A percentile compares a stretch with the other conserved stretches of the same genome.
Evolutionary conservation across 1,284 basidiomycete genomes (phyloP).

Genomic region (Malassezia vespertilionis): DNA sequence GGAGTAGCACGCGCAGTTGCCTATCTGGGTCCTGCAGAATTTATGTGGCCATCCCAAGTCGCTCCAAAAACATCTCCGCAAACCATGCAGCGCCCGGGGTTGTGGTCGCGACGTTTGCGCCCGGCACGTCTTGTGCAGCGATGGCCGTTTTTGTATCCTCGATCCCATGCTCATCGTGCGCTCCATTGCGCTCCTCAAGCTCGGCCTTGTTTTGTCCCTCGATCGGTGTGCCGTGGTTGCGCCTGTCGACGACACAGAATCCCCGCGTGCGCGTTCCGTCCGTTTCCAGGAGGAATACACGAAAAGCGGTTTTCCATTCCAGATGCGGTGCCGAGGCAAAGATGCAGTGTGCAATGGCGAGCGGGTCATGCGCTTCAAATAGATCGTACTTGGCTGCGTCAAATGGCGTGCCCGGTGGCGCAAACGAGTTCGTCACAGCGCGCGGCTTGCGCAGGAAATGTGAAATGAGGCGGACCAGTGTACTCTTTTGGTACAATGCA

Average conservation of each 20-base stretch:
- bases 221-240: constrained; percentile 13
- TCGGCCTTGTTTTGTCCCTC: constrained; percentile 18
- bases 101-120: constrained; percentile 22
- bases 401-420: constrained; percentile 23
- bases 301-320: constrained; percentile 21
- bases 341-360: constrained; percentile 39
- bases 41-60: constrained; percentile 15
- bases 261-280: constrained; percentile 35
- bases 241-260: constrained; percentile 34
- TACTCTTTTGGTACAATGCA: constrained; percentile 6
- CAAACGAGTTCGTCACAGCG: constrained; percentile 34
- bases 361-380: constrained; percentile 40
- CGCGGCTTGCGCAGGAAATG: constrained; percentile 34
- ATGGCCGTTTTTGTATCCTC: not conserved
- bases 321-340: constrained; percentile 11
- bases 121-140: constrained; percentile 15
- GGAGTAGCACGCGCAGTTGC: too few species aligned
- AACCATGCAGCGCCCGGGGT: constrained; percentile 35
- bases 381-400: constrained; percentile 31
- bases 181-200: constrained; percentile 20
- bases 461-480: constrained; percentile 25
- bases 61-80: constrained; percentile 23
- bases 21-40: too few species aligned
- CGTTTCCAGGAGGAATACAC: constrained; percentile 34
- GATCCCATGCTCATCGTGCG: constrained; percentile 15